A percentile compares a stretch with the other conserved stretches of the same genome.
Conservation (phyloP, 179 eudicot species). For the Silene noctiflora region DNA sequence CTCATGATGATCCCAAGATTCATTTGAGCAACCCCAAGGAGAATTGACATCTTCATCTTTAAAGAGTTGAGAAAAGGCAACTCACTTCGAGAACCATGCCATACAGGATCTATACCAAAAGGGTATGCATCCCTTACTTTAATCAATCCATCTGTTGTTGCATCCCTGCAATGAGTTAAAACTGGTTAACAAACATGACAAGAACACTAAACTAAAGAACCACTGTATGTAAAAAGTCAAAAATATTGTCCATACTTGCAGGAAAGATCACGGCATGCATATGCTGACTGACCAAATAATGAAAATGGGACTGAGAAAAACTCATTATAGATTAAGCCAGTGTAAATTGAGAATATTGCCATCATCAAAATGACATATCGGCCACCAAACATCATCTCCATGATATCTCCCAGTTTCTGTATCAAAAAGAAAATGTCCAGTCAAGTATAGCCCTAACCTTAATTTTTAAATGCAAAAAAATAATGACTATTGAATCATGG, state of each 20-base stretch:
- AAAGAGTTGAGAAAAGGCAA: conserved; percentile 77
- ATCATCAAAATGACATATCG: conserved; percentile 78
- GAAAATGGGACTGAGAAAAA: conserved; percentile 80
- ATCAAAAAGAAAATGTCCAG: conserved; percentile 26
- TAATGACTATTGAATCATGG: not conserved
- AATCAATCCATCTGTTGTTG: conserved; percentile 58
- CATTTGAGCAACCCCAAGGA: conserved; percentile 90
- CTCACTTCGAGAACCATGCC: conserved; percentile 91
- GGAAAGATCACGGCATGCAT: conserved; percentile 64
- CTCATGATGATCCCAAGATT: conserved; percentile 73
- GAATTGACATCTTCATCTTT: conserved; percentile 97
- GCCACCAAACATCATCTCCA: conserved; percentile 99
- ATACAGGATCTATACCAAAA: conserved; percentile 84
- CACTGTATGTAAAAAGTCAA: not conserved
- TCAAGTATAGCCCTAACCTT: conserved; percentile 56
- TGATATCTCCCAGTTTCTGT: conserved; percentile 96
- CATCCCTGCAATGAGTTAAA: conserved; percentile 51
- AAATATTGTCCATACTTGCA: conserved; percentile 48
- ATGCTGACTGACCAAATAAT: conserved; percentile 70
- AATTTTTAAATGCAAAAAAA: conserved; percentile 7
- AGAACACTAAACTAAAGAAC: conserved; percentile 12
- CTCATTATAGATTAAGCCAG: conserved; percentile 73
- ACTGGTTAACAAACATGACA: conserved; percentile 4
- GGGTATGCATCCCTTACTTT: conserved; percentile 74
- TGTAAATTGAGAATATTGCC: conserved; percentile 79